These are phyloP conservation scores for Pyracantha coccinea DNA, from an alignment of 331 rosid genomes.

Conservation along the genomic window DNA sequence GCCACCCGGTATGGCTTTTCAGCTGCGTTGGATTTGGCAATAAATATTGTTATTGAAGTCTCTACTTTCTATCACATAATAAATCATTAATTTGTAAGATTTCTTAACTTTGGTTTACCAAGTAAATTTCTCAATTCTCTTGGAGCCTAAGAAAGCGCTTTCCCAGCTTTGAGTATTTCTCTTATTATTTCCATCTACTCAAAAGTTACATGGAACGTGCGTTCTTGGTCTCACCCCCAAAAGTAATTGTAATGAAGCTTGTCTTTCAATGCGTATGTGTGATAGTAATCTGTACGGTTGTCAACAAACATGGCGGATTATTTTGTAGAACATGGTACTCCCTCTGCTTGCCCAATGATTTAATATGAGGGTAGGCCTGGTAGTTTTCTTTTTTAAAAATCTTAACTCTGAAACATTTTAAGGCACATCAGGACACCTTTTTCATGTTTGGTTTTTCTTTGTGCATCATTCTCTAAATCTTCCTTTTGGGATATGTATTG, in stretches of 20 bases:
- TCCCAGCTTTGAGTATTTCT: neutral
- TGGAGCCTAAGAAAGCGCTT: neutral
- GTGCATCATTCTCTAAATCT: neutral
- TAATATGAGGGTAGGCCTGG: neutral
- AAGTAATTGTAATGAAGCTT: neutral
- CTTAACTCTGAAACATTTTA: neutral
- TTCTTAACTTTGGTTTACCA: too few relatives aligned
- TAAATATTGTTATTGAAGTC: neutral
- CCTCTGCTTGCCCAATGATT: neutral
- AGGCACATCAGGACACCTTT: neutral
- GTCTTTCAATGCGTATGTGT: neutral
- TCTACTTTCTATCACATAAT: neutral
- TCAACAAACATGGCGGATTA: neutral
- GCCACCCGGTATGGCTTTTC: constrained; percentile 59
- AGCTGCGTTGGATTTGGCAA: neutral
- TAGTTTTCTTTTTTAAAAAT: neutral
- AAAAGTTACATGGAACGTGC: neutral
- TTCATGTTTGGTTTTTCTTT: neutral
- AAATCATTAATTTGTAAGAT: neutral
- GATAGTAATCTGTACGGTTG: neutral
- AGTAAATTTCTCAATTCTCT: too few relatives aligned
- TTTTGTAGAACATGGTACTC: neutral
- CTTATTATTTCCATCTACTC: neutral
- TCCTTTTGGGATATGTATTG: neutral
- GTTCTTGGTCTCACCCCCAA: neutral